A percentile compares a stretch with the other conserved stretches of the same genome.
phyloP scores from a whole-genome alignment of 345 rosid genomes.

The Brassica cretica region DNA sequence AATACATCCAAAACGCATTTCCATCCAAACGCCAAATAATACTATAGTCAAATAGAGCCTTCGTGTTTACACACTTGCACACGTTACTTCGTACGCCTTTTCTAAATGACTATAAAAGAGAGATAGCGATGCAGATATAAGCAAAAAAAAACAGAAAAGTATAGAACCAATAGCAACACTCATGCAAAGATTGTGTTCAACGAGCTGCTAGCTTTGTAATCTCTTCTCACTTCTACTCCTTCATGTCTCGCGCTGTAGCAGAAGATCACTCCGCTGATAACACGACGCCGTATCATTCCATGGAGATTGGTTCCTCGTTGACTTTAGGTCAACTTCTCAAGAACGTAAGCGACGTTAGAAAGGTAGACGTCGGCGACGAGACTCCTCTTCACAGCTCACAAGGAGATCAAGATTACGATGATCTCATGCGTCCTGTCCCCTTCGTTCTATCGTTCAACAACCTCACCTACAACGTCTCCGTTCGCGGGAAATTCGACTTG shows the following conservation, averaged over 20 bases:
- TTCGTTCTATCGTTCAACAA: background rate
- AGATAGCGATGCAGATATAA: background rate
- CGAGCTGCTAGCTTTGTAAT: too few species aligned
- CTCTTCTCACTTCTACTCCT: conserved; percentile 3
- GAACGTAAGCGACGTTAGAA: conserved; percentile 62
- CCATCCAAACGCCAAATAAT: conserved; percentile 31
- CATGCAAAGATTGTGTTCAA: too few species aligned
- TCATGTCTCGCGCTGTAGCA: conserved; percentile 57
- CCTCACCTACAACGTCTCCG: background rate
- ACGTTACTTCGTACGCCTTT: background rate
- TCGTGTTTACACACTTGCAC: conserved; percentile 5
- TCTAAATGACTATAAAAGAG: background rate
- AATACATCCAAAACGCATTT: conserved; percentile 24
- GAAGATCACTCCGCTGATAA: conserved; percentile 1
- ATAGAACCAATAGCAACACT: background rate
- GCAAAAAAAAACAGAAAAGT: background rate
- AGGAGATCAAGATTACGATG: background rate
- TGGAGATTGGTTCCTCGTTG: conserved; percentile 48
- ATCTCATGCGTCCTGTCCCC: background rate
- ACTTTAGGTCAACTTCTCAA: conserved; percentile 76
- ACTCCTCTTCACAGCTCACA: background rate
- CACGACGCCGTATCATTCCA: conserved; percentile 40
- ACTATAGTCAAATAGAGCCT: conserved; percentile 23
- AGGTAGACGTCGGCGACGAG: conserved; percentile 12
- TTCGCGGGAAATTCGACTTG: background rate